Conservation (phyloP, 2,329 filamentous ascomycete genomes). For the Amesomyces nigricolor region DNA sequence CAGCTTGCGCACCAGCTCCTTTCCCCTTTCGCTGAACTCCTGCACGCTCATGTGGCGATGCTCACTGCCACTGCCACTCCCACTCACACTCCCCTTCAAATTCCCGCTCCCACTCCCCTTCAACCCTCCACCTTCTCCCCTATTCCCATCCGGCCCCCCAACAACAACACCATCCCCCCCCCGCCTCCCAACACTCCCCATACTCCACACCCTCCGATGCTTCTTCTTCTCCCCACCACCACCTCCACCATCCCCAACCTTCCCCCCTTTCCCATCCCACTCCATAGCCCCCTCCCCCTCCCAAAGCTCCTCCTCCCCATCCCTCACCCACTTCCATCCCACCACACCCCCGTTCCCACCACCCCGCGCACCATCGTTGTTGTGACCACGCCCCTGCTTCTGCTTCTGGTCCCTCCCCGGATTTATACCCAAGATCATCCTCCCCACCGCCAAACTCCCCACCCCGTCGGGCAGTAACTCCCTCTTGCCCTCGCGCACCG, state of each 20-base stretch:
- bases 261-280: background rate
- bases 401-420: no score
- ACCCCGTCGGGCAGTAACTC: constrained; percentile 38
- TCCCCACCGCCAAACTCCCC: constrained; percentile 13
- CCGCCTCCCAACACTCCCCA: background rate
- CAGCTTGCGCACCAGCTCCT: constrained; percentile 6
- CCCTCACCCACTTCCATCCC: background rate
- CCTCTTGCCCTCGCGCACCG: constrained; percentile 34
- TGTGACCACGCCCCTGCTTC: no score
- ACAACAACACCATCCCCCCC: background rate
- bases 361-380: constrained; percentile 24
- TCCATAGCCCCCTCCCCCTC: background rate
- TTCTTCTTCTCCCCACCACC: background rate
- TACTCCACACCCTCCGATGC: background rate
- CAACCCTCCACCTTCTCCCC: background rate
- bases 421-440: no score
- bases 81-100: background rate
- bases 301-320: background rate
- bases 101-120: no score
- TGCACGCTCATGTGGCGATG: background rate
- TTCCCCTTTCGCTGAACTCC: constrained; percentile 2
- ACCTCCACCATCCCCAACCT: background rate
- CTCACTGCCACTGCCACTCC: background rate
- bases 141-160: background rate
- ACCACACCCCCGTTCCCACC: background rate